Evolutionary conservation across 495 filamentous ascomycete species (phyloP).

Genomic region (Neurospora sp.): DNA sequence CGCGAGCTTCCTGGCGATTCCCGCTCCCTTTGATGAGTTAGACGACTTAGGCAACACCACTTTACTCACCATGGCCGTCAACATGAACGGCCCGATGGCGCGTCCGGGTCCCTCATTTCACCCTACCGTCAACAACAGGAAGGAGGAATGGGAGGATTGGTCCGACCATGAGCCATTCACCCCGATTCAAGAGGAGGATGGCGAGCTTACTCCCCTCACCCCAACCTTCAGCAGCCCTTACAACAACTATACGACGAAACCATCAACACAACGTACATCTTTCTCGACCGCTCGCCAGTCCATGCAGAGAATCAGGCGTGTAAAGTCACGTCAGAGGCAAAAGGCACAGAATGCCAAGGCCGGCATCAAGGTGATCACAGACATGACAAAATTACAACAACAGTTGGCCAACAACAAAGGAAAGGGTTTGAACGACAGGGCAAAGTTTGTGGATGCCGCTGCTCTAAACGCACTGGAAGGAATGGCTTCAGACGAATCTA

Average conservation of each 20-base stretch:
- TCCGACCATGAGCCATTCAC: constrained; percentile 28
- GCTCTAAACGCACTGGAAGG: constrained; percentile 42
- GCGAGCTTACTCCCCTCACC: constrained; percentile 18
- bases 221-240: constrained; percentile 5
- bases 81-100: constrained; percentile 10
- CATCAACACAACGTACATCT: constrained; percentile 9
- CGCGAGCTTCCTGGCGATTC: background rate
- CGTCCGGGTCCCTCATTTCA: background rate
- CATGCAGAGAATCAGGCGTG: constrained; percentile 25
- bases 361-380: constrained; percentile 58
- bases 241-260: constrained; percentile 4
- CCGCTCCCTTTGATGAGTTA: background rate
- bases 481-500: constrained; percentile 25
- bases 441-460: constrained; percentile 39
- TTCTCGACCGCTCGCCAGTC: constrained; percentile 18
- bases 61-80: background rate
- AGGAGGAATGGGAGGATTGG: constrained; percentile 42
- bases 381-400: constrained; percentile 28
- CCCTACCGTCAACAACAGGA: constrained; percentile 6
- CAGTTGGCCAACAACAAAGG: constrained; percentile 8
- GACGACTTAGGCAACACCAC: background rate
- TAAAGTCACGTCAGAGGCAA: constrained; percentile 39
- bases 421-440: background rate
- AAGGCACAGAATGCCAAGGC: constrained; percentile 46
- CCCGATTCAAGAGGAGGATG: constrained; percentile 13